These are phyloP conservation scores for Melampsora larici-populina DNA, from an alignment of 1,284 basidiomycete species.

Conservation along the genomic window DNA sequence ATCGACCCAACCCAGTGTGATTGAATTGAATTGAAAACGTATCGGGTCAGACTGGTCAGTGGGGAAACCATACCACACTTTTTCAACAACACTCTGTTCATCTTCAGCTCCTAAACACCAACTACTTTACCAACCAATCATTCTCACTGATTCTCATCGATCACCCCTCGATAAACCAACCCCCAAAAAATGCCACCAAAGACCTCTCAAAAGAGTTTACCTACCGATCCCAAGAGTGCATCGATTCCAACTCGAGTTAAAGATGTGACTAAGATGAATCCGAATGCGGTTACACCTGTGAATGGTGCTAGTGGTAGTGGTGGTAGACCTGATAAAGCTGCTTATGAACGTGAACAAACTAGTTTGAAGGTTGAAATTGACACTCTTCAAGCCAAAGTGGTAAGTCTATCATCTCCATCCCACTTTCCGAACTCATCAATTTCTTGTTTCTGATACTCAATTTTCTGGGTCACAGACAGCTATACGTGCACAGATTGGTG, in stretches of 20 bases:
- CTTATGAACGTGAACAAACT: constrained; percentile 77
- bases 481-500: constrained; percentile 38
- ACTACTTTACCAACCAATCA: too few species aligned
- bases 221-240: constrained; percentile 1
- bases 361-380: constrained; percentile 78
- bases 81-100: too few species aligned
- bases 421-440: background rate
- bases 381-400: constrained; percentile 70
- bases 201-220: background rate
- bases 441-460: background rate
- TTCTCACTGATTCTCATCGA: too few species aligned
- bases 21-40: too few species aligned
- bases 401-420: constrained; percentile 56
- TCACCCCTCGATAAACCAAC: constrained; percentile 1
- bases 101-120: too few species aligned
- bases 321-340: constrained; percentile 65
- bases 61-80: too few species aligned
- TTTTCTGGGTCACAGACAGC: constrained; percentile 22
- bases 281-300: background rate
- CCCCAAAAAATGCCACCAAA: background rate
- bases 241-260: background rate
- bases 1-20: too few species aligned
- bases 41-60: too few species aligned
- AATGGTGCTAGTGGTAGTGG: constrained; percentile 3
- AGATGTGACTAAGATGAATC: constrained; percentile 1